A percentile compares a stretch with the other conserved stretches of the same genome.
phyloP scores from a whole-genome alignment of 2,329 filamentous ascomycete genomes.

The Scedosporium boydii region DNA sequence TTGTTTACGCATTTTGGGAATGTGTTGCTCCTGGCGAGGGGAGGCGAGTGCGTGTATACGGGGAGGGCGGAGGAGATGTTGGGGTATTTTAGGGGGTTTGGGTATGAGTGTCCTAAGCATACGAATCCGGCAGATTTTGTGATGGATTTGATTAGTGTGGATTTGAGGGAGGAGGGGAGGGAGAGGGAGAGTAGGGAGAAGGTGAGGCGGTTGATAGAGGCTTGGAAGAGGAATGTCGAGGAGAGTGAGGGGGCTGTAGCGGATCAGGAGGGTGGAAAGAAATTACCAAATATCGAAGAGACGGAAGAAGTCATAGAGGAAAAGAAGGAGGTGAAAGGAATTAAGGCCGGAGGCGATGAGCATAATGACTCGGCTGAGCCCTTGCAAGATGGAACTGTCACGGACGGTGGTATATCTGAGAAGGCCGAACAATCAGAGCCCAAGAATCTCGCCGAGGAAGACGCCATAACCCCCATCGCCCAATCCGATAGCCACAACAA shows the following conservation, averaged over 20 bases:
- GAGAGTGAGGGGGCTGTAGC: slow-evolving; percentile 1
- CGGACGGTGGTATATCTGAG: neutral
- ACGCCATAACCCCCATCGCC: neutral
- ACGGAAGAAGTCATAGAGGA: neutral
- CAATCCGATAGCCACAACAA: slow-evolving; percentile 8
- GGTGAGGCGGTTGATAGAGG: slow-evolving; percentile 50
- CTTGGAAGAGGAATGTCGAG: slow-evolving; percentile 33
- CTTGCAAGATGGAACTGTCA: neutral
- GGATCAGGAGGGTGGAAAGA: neutral
- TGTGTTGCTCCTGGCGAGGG: slow-evolving; percentile 59
- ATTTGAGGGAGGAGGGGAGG: slow-evolving; percentile 54
- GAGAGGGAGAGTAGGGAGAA: slow-evolving; percentile 55
- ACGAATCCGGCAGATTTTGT: slow-evolving; percentile 74
- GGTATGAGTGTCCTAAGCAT: slow-evolving; percentile 55
- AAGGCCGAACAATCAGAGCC: neutral
- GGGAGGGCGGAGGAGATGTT: slow-evolving; percentile 57
- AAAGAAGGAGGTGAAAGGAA: neutral
- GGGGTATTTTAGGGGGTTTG: slow-evolving; percentile 48
- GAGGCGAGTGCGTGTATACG: slow-evolving; percentile 59
- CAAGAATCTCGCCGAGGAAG: neutral
- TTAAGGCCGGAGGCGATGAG: too few species aligned
- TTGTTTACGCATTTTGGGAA: slow-evolving; percentile 64
- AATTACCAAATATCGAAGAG: slow-evolving; percentile 1
- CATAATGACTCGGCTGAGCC: neutral
- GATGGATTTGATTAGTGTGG: slow-evolving; percentile 66